These are phyloP conservation scores for Hirschfeldia incana DNA, from an alignment of 345 rosid species.

Conservation along the genomic window DNA sequence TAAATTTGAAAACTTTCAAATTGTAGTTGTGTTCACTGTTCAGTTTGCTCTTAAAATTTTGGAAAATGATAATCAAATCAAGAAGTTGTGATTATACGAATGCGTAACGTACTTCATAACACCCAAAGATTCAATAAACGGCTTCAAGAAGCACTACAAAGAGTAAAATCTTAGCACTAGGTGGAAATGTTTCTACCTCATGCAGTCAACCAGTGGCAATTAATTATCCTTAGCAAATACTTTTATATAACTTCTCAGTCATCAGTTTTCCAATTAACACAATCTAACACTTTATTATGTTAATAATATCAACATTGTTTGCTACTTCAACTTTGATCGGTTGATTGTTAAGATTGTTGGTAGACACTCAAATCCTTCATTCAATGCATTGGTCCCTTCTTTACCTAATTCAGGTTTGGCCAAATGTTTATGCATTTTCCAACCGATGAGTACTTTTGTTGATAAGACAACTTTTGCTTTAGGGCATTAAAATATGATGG, in stretches of 20 bases:
- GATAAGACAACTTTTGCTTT: background rate
- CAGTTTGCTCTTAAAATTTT: background rate
- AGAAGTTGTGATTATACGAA: background rate
- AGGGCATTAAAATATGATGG: background rate
- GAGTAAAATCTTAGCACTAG: too few species aligned
- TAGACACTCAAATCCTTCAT: background rate
- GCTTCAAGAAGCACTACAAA: background rate
- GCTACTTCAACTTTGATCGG: background rate
- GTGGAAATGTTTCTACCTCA: slow-evolving; percentile 12
- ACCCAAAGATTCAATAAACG: background rate
- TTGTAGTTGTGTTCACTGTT: background rate
- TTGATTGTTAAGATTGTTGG: background rate
- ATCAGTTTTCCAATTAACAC: background rate
- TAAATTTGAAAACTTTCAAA: background rate
- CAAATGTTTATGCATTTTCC: background rate
- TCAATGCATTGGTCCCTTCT: slow-evolving; percentile 13
- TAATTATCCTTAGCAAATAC: background rate
- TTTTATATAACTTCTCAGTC: background rate
- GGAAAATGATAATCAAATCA: background rate
- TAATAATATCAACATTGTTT: background rate
- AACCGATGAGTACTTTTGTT: background rate
- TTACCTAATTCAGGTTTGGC: background rate
- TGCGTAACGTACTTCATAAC: background rate
- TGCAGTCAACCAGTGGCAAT: background rate
- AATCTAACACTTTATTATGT: background rate